Evolutionary conservation across 805 yeast genomes (phyloP).

Genomic region (Kazachstania kunashirensis): DNA sequence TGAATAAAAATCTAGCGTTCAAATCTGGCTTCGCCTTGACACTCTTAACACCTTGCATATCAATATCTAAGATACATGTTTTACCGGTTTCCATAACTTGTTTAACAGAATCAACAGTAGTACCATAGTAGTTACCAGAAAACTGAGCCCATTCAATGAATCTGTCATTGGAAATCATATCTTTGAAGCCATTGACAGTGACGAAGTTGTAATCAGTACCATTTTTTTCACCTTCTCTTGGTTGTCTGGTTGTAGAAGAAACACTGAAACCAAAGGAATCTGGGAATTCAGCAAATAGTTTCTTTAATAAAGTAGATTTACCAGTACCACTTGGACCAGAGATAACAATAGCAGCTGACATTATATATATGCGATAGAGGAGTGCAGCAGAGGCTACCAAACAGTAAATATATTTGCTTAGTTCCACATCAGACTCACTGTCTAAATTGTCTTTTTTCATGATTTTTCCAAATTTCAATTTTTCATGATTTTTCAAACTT

Average conservation of each 20-base stretch:
- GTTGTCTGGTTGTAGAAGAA: constrained; percentile 77
- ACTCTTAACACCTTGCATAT: constrained; percentile 96
- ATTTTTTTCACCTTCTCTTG: constrained; percentile 84
- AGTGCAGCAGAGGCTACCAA: too few species aligned
- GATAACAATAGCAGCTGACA: constrained; percentile 76
- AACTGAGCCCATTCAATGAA: constrained; percentile 98
- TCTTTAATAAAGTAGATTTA: constrained; percentile 85
- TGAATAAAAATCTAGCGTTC: constrained; percentile 75
- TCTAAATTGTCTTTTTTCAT: too few species aligned
- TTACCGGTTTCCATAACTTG: constrained; percentile 45
- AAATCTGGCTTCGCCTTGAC: constrained; percentile 68
- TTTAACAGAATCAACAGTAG: constrained; percentile 76
- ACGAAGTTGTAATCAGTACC: constrained; percentile 87
- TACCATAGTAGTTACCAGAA: constrained; percentile 96
- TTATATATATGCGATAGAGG: too few species aligned
- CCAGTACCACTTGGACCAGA: constrained; percentile 98
- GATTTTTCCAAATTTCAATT: too few species aligned
- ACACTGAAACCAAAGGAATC: constrained; percentile 87
- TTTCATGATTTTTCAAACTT: too few species aligned
- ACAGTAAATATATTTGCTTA: too few species aligned
- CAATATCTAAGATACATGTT: constrained; percentile 89
- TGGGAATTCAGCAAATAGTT: constrained; percentile 83
- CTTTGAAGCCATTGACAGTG: constrained; percentile 69
- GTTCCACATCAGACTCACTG: too few species aligned
- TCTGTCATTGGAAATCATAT: constrained; percentile 58